phyloP scores from a whole-genome alignment of 2,329 filamentous ascomycete species.

The Diaporthe citri region DNA sequence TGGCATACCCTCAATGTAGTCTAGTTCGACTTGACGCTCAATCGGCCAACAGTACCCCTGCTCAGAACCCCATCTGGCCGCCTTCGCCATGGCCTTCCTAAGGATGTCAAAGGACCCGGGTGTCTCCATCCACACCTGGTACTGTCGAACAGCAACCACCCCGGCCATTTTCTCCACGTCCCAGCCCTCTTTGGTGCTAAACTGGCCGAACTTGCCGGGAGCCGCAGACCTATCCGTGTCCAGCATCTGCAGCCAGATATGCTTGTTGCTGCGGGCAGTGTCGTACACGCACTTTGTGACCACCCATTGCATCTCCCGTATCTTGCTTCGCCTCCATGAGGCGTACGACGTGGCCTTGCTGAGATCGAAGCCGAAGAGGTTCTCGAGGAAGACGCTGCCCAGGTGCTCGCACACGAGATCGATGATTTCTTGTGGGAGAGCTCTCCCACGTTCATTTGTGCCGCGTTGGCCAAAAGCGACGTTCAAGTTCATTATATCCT shows the following conservation, averaged over 20 bases:
- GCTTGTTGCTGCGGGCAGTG: not conserved
- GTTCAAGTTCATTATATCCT: not conserved
- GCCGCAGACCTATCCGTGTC: not conserved
- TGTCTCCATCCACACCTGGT: conserved; percentile 3
- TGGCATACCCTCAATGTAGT: not conserved
- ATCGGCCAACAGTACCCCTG: not conserved
- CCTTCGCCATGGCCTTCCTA: not conserved
- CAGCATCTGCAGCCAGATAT: not conserved
- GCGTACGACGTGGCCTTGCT: too few relatives aligned
- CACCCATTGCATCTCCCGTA: not conserved
- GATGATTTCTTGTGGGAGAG: not conserved
- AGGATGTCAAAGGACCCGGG: not conserved
- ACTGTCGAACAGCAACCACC: not conserved
- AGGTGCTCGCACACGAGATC: too few relatives aligned
- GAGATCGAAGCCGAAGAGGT: too few relatives aligned
- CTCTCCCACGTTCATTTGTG: not conserved
- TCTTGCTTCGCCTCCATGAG: not conserved
- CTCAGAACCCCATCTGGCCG: not conserved
- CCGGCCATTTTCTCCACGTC: not conserved
- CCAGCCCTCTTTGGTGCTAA: fast-evolving
- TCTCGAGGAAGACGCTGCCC: too few relatives aligned
- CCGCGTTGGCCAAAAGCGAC: too few relatives aligned
- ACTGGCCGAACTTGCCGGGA: not conserved
- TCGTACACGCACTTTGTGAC: not conserved
- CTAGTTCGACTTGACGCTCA: not conserved